Base-by-base conservation (phyloP, 2,329 filamentous ascomycete genomes). In the Furcasterigmium sp. region DNA sequence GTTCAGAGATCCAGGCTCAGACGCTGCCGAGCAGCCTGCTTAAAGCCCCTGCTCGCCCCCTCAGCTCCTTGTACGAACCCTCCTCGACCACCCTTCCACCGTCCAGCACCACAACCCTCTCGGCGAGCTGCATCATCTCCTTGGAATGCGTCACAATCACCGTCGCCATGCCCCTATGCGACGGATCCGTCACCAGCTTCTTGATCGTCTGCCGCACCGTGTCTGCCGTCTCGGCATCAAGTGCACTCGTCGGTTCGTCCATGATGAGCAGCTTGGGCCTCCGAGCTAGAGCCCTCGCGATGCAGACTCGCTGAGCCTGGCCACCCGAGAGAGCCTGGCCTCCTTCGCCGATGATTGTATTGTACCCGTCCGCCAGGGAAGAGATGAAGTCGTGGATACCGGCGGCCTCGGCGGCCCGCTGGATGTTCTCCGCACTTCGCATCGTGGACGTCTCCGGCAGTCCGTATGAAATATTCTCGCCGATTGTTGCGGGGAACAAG, bases 91-190 rank as follows among this genome's bases (percentile, higher is more conserved):
- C 78, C 2, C 77, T 69, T 3, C 77, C 73, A 0, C 81, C 76
- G n/a, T 86, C 76, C 21, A 94, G 53, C 48, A 96, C 79, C 1
- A 91, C 70, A 8, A 96, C 69, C 36, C 78, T 72, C 57, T 89
- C 82, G 1, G 85, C 86, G 46, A 87, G 77, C 45, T 75, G 73
- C 87, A 97, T 96, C 88, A 95, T 94, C 56, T 91, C 84, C 48
- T 70, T 72, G 44, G 76, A 79, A 63, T 96, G 91, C 39, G 90
- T 95, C 30, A 95, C 84, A 19, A 94, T 75, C 14, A 96, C 71
- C 0, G 95, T 79, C 0, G 85, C 85, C 60, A 88, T 75, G 0
- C 67, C 68, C 10, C 40, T 40, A 4, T 48, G 8, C 46, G 45
- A 48, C 28, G 42, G 15, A 37, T 57, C 43, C 1, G 52, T 47